Percentiles rank a stretch among this genome's conserved stretches.
Conservation (phyloP, 176 grass and related monocot genomes). For the Triticum dicoccoides region DNA sequence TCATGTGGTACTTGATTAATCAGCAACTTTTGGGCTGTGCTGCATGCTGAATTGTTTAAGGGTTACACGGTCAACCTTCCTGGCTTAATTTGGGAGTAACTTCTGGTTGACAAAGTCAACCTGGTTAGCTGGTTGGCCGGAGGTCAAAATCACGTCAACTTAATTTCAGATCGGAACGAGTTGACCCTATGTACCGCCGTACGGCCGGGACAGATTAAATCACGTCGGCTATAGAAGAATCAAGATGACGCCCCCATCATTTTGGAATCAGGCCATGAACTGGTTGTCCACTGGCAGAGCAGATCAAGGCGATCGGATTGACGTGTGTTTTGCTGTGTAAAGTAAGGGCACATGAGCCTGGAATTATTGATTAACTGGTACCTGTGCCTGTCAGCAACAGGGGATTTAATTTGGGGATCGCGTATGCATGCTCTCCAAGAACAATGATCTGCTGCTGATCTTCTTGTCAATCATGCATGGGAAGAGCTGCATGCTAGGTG, state of each 20-base stretch:
- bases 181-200: too few species aligned
- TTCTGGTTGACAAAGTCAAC: too few species aligned
- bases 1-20: not conserved
- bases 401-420: not conserved
- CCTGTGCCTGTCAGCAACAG: not conserved
- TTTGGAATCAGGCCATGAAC: not conserved
- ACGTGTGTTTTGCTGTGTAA: not conserved
- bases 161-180: too few species aligned
- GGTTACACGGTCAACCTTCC: not conserved
- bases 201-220: not conserved
- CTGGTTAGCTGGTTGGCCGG: too few species aligned
- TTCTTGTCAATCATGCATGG: not conserved
- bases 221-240: not conserved
- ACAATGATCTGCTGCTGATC: not conserved
- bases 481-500: too few species aligned
- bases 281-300: not conserved
- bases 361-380: too few species aligned
- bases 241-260: not conserved
- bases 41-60: too few species aligned
- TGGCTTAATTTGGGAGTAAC: not conserved
- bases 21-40: not conserved
- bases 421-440: not conserved
- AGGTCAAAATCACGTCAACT: too few species aligned
- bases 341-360: too few species aligned
- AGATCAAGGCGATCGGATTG: not conserved